phyloP scores from a whole-genome alignment of 2,329 filamentous ascomycete genomes.

The Pseudogymnoascus destructans region DNA sequence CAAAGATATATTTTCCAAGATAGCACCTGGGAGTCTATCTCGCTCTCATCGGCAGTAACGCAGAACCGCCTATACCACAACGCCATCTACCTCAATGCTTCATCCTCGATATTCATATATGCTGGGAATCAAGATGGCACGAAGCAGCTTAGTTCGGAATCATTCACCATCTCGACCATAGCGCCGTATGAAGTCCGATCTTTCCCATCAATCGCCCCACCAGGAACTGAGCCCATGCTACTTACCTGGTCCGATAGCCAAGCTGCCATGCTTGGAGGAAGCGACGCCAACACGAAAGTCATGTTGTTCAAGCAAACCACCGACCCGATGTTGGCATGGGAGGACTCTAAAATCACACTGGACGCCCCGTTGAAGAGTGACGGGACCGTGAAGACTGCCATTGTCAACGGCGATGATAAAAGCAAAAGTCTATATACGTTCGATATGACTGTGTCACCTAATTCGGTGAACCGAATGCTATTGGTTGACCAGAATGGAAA shows the following conservation, averaged over 20 bases:
- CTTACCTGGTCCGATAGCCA: conserved; percentile 59
- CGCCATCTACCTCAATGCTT: conserved; percentile 57
- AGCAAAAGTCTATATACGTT: conserved; percentile 72
- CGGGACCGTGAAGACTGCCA: conserved; percentile 43
- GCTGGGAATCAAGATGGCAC: conserved; percentile 56
- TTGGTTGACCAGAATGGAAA: conserved; percentile 49
- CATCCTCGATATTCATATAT: conserved; percentile 65
- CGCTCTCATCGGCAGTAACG: conserved; percentile 26
- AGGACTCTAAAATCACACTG: conserved; percentile 51
- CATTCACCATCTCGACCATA: conserved; percentile 57
- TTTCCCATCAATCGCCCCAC: conserved; percentile 45
- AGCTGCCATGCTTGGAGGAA: conserved; percentile 64
- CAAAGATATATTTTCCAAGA: conserved; percentile 51
- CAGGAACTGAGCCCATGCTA: conserved; percentile 56
- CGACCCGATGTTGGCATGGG: conserved; percentile 40
- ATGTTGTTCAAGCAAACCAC: conserved; percentile 53
- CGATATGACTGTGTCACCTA: conserved; percentile 61
- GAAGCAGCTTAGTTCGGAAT: conserved; percentile 50
- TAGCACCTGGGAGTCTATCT: conserved; percentile 45
- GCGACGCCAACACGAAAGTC: conserved; percentile 49
- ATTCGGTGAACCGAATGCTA: conserved; percentile 57
- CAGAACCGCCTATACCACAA: conserved; percentile 62
- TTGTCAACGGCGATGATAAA: conserved; percentile 60
- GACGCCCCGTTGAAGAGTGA: conserved; percentile 46
- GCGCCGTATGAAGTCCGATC: conserved; percentile 51